A percentile compares a stretch with the other conserved stretches of the same genome.
These are phyloP conservation scores for Creolimax fragrantissima DNA, from an alignment of 78 protist genomes.

Conservation along the genomic window DNA sequence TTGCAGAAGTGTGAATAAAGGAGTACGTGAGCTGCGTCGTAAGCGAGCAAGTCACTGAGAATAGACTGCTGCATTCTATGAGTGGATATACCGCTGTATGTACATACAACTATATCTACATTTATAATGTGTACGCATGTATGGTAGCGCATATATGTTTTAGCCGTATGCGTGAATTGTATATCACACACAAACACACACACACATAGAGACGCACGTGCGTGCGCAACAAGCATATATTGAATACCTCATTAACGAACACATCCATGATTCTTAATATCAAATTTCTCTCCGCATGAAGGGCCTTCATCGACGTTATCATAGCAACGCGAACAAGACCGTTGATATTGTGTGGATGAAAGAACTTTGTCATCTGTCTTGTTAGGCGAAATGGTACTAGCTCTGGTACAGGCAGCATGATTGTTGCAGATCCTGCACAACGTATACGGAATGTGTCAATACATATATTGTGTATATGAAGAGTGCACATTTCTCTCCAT, in stretches of 20 bases:
- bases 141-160: neutral
- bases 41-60: too few relatives aligned
- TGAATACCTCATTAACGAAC: neutral
- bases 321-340: slow-evolving; percentile 54
- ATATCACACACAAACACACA: too few relatives aligned
- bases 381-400: slow-evolving; percentile 88
- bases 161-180: too few relatives aligned
- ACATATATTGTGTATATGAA: neutral
- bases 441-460: neutral
- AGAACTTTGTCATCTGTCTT: slow-evolving; percentile 48
- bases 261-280: neutral
- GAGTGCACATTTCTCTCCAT: neutral
- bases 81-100: neutral
- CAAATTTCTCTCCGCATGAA: slow-evolving; percentile 16
- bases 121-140: neutral
- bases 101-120: neutral
- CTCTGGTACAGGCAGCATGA: slow-evolving; percentile 80
- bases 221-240: too few relatives aligned
- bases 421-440: slow-evolving; percentile 62
- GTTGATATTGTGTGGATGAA: slow-evolving; percentile 50
- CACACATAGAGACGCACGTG: too few relatives aligned
- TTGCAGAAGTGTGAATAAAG: too few relatives aligned
- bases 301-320: slow-evolving; percentile 51
- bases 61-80: too few relatives aligned
- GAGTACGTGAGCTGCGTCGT: too few relatives aligned